Evolutionary conservation across 2,329 filamentous ascomycete species (phyloP).

Genomic region (Aphanocladium album): DNA sequence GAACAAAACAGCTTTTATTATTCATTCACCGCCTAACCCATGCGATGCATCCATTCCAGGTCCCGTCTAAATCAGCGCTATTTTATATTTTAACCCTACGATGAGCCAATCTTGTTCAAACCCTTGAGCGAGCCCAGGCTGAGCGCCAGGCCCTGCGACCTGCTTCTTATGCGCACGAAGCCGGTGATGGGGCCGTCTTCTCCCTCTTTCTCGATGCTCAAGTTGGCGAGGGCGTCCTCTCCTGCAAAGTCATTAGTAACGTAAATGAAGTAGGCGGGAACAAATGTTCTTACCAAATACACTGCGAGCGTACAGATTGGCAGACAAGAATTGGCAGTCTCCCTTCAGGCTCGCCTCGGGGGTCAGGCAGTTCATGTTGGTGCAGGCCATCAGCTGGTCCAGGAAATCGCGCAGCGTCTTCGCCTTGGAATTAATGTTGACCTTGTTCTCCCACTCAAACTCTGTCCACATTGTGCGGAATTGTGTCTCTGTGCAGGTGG

Average conservation of each 20-base stretch:
- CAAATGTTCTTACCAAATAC: slow-evolving; percentile 87
- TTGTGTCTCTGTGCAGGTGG: slow-evolving; percentile 92
- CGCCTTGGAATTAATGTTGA: slow-evolving; percentile 98
- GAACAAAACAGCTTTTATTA: background rate
- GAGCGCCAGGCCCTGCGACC: slow-evolving; percentile 89
- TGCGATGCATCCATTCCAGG: background rate
- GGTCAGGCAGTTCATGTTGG: slow-evolving; percentile 97
- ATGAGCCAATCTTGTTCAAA: slow-evolving; percentile 69
- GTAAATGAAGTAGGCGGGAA: background rate
- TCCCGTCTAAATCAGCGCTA: slow-evolving; percentile 12
- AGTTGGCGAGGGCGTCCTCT: slow-evolving; percentile 94
- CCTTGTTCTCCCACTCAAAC: slow-evolving; percentile 99
- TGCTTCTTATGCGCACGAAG: slow-evolving; percentile 95
- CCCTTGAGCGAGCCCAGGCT: slow-evolving; percentile 94
- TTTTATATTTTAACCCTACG: slow-evolving; percentile 12
- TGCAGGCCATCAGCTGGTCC: slow-evolving; percentile 90
- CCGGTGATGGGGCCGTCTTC: slow-evolving; percentile 93
- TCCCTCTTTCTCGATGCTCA: slow-evolving; percentile 97
- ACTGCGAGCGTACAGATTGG: slow-evolving; percentile 92
- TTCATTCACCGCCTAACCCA: slow-evolving; percentile 2
- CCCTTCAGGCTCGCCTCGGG: slow-evolving; percentile 95
- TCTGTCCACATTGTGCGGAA: slow-evolving; percentile 99
- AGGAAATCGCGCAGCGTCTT: slow-evolving; percentile 89
- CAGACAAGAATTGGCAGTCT: slow-evolving; percentile 95
- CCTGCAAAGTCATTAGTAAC: slow-evolving; percentile 47